A percentile compares a stretch with the other conserved stretches of the same genome.
These are phyloP conservation scores for Exophiala mesophila DNA, from an alignment of 2,329 filamentous ascomycete genomes.

Conservation along the genomic window DNA sequence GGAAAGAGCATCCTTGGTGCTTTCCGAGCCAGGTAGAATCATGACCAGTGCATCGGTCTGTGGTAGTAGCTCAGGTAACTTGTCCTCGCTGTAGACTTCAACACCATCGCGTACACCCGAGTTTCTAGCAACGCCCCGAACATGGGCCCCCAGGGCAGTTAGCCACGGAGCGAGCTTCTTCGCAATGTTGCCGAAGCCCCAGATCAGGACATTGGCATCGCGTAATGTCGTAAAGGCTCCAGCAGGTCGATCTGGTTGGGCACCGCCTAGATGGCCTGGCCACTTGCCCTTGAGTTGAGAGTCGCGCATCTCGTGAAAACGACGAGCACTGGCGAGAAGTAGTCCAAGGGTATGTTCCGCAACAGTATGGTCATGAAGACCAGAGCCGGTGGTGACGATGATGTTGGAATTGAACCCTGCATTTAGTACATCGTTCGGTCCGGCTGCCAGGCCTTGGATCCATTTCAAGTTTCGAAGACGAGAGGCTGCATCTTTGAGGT, in stretches of 20 bases:
- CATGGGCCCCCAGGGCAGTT: slow-evolving; percentile 51
- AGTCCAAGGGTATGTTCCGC: slow-evolving; percentile 61
- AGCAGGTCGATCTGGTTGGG: slow-evolving; percentile 43
- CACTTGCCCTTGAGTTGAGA: slow-evolving; percentile 54
- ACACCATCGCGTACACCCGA: slow-evolving; percentile 55
- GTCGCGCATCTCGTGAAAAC: slow-evolving; percentile 45
- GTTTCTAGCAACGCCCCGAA: slow-evolving; percentile 54
- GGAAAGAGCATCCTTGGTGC: slow-evolving; percentile 54
- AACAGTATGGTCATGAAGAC: slow-evolving; percentile 60
- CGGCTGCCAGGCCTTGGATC: slow-evolving; percentile 64
- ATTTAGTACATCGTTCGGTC: slow-evolving; percentile 59
- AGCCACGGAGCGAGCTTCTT: slow-evolving; percentile 56
- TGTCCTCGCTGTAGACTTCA: slow-evolving; percentile 54
- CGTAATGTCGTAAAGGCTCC: slow-evolving; percentile 56
- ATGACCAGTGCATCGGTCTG: slow-evolving; percentile 62
- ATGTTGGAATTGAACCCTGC: slow-evolving; percentile 56
- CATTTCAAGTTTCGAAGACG: slow-evolving; percentile 56
- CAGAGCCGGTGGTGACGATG: slow-evolving; percentile 57
- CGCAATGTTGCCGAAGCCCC: slow-evolving; percentile 65
- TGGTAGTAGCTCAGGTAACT: slow-evolving; percentile 49
- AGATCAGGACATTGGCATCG: slow-evolving; percentile 55
- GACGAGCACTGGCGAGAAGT: slow-evolving; percentile 21
- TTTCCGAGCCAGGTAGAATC: slow-evolving; percentile 57
- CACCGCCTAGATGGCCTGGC: slow-evolving; percentile 58
- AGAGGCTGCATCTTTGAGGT: slow-evolving; percentile 54